These are phyloP conservation scores for Brettanomyces nanus DNA, from an alignment of 805 yeast genomes.

Conservation along the genomic window DNA sequence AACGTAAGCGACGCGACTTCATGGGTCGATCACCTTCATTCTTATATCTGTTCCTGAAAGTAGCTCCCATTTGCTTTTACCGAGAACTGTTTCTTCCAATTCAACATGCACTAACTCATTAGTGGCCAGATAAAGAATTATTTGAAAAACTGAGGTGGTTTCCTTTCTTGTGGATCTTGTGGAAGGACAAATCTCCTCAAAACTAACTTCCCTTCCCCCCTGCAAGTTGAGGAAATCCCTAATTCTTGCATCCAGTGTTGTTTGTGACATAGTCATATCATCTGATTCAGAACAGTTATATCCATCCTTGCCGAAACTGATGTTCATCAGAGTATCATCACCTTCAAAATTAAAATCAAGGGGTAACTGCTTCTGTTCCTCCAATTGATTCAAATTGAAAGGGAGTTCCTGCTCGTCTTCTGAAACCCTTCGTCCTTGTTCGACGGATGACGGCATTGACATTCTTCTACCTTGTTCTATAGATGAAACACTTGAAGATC, in stretches of 20 bases:
- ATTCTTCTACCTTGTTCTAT: constrained; percentile 10
- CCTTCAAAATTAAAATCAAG: constrained; percentile 4
- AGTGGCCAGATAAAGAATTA: constrained; percentile 13
- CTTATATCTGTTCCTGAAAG: constrained; percentile 13
- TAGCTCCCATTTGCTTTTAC: constrained; percentile 19
- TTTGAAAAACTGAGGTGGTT: constrained; percentile 16
- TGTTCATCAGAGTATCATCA: constrained; percentile 9
- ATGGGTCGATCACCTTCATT: not conserved
- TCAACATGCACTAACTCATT: constrained; percentile 10
- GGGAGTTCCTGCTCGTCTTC: constrained; percentile 2
- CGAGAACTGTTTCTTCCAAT: constrained; percentile 8
- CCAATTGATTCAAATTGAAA: constrained; percentile 3
- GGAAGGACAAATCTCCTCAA: not conserved
- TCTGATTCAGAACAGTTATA: no score
- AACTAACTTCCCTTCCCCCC: not conserved
- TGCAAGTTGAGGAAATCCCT: not conserved
- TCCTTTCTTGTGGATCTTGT: constrained; percentile 6
- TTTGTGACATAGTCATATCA: constrained; percentile 6
- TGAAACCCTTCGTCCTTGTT: not conserved
- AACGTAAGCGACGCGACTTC: constrained; percentile 1
- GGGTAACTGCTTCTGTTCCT: constrained; percentile 2
- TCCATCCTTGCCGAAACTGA: not conserved
- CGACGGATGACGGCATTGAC: not conserved
- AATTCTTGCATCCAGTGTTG: not conserved
- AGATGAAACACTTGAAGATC: constrained; percentile 11